Percentiles rank a stretch among this genome's conserved stretches.
Evolutionary conservation across 208 protist genomes (phyloP).

Genomic region (Crithidia acanthocephali): DNA sequence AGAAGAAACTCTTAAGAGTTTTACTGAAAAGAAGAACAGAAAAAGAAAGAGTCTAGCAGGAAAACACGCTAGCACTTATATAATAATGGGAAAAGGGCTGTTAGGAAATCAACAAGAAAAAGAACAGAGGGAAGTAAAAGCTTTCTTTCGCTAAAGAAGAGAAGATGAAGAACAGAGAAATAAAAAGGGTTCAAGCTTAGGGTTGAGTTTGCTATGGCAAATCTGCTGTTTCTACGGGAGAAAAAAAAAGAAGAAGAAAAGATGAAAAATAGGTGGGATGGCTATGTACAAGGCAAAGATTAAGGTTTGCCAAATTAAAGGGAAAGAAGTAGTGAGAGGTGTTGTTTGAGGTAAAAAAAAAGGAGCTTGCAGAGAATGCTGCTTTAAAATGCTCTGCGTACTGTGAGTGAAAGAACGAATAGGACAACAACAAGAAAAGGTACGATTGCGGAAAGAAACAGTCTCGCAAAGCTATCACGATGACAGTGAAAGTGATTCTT

Average conservation of each 20-base stretch:
- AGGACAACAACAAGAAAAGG: not conserved
- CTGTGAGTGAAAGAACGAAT: no score
- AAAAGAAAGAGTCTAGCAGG: not conserved
- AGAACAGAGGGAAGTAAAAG: no score
- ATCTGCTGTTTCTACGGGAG: not conserved
- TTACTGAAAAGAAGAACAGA: no score
- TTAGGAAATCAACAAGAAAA: no score
- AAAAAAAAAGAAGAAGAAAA: slow-evolving; percentile 8
- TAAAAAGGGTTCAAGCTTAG: no score
- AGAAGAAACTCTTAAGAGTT: no score
- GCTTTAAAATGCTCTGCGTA: no score
- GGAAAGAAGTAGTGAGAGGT: not conserved
- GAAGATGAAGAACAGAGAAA: no score
- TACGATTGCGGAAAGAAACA: not conserved
- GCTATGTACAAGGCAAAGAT: no score
- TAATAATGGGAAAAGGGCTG: no score
- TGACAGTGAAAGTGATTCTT: not conserved
- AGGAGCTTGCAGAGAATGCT: not conserved
- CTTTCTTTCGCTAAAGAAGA: no score
- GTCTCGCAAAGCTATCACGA: not conserved
- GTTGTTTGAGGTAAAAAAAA: not conserved
- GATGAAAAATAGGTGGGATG: not conserved
- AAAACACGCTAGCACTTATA: no score
- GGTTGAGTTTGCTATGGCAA: not conserved
- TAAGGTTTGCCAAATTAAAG: not conserved